Percentiles rank a stretch among this genome's conserved stretches.
These are phyloP conservation scores for Podospora sp. DNA, from an alignment of 495 filamentous ascomycete species.

Conservation along the genomic window DNA sequence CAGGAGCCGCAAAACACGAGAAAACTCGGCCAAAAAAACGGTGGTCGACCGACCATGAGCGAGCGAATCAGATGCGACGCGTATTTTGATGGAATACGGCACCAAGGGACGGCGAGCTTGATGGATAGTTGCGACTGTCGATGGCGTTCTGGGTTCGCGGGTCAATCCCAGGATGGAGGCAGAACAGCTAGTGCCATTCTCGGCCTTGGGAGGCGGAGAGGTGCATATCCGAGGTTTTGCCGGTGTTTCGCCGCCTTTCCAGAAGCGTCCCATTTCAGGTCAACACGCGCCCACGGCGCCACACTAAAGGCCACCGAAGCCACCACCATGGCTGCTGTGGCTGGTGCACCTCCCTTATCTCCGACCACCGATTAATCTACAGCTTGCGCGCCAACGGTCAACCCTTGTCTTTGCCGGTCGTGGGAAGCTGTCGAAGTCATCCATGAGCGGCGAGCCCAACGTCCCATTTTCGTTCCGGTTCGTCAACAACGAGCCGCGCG, in stretches of 20 bases:
- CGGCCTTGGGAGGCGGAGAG: neutral
- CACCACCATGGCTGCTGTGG: too few species aligned
- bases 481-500: too few species aligned
- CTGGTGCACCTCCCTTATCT: too few species aligned
- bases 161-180: constrained; percentile 8
- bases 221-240: neutral
- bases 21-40: constrained; percentile 20
- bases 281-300: neutral
- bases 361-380: too few species aligned
- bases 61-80: constrained; percentile 16
- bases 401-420: too few species aligned
- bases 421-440: too few species aligned
- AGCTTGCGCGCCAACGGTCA: too few species aligned
- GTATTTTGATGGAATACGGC: constrained; percentile 32
- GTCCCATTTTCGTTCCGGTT: neutral
- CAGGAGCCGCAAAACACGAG: constrained; percentile 18
- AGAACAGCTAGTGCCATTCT: neutral
- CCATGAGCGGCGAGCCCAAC: too few species aligned
- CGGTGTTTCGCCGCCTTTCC: neutral
- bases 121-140: constrained; percentile 27
- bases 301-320: too few species aligned
- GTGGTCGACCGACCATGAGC: constrained; percentile 8
- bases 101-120: constrained; percentile 16
- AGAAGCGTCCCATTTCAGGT: neutral
- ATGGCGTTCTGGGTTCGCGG: constrained; percentile 15